These are phyloP conservation scores for Euphorbia pulcherrima DNA, from an alignment of 345 rosid genomes.

Conservation along the genomic window DNA sequence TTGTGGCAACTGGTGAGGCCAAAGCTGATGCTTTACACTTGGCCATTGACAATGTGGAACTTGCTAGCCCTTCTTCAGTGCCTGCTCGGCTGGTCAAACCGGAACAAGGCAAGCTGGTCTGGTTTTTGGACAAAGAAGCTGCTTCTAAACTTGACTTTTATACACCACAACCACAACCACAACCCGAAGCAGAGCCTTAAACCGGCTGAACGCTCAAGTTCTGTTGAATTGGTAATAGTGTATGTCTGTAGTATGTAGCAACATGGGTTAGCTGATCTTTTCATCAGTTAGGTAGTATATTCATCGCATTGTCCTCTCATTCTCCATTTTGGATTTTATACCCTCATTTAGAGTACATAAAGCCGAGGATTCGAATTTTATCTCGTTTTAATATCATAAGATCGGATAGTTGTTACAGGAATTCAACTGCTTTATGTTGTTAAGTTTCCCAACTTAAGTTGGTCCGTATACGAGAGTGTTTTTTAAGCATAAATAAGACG, in stretches of 20 bases:
- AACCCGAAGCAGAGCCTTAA: too few species aligned
- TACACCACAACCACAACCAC: too few species aligned
- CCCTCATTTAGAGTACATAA: slow-evolving; percentile 33
- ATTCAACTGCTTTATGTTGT: too few species aligned
- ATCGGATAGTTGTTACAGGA: too few species aligned
- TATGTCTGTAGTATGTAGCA: too few species aligned
- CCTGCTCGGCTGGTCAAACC: slow-evolving; percentile 76
- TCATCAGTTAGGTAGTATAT: too few species aligned
- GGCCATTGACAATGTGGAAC: slow-evolving; percentile 46
- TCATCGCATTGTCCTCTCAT: too few species aligned
- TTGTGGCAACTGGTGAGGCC: slow-evolving; percentile 68
- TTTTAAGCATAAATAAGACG: too few species aligned
- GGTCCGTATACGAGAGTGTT: too few species aligned
- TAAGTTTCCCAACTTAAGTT: too few species aligned
- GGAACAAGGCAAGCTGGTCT: slow-evolving; percentile 53
- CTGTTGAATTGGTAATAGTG: too few species aligned
- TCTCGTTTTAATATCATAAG: too few species aligned
- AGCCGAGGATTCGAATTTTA: slow-evolving; percentile 20
- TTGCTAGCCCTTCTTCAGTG: slow-evolving; percentile 37
- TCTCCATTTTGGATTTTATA: slow-evolving; percentile 32
- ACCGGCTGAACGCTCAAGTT: slow-evolving; percentile 9
- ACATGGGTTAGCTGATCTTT: slow-evolving; percentile 16
- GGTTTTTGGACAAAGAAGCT: slow-evolving; percentile 85
- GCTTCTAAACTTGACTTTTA: slow-evolving; percentile 57
- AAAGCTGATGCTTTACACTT: slow-evolving; percentile 70